phyloP scores from a whole-genome alignment of 2,329 filamentous ascomycete species.

The Colletotrichum higginsianum region DNA sequence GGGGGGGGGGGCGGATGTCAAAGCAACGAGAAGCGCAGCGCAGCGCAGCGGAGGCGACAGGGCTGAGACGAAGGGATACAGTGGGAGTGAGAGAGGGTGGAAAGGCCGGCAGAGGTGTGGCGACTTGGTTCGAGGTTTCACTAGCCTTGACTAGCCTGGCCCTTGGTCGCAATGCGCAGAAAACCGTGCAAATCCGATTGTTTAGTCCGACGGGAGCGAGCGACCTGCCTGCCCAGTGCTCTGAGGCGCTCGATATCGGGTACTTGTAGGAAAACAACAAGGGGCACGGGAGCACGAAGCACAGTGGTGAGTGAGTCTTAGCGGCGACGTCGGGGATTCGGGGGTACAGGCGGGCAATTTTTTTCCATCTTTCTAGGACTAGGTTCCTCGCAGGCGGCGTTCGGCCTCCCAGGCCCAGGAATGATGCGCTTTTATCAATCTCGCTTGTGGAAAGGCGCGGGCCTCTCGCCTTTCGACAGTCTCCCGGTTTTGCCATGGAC shows the following conservation, averaged over 20 bases:
- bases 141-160: conserved; percentile 38
- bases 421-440: conserved; percentile 43
- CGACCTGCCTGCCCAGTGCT: conserved; percentile 5
- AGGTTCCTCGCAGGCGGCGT: conserved; percentile 1
- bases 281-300: conserved; percentile 4
- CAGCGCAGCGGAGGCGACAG: conserved; percentile 14
- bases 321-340: conserved; percentile 32
- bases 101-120: conserved; percentile 30
- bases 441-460: conserved; percentile 42
- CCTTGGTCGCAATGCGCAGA: conserved; percentile 36
- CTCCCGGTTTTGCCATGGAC: conserved; percentile 42
- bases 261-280: conserved; percentile 14
- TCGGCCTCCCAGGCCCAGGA: conserved; percentile 30
- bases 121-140: conserved; percentile 41
- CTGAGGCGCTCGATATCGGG: neutral
- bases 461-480: conserved; percentile 42
- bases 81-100: conserved; percentile 5
- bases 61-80: conserved; percentile 31
- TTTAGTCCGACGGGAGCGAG: neutral
- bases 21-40: conserved; percentile 22
- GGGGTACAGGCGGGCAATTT: conserved; percentile 33
- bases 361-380: conserved; percentile 7
- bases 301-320: conserved; percentile 21
- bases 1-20: conserved; percentile 21
- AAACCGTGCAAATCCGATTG: conserved; percentile 6